phyloP scores from a whole-genome alignment of 2,329 filamentous ascomycete genomes.

The Pseudopithomyces maydicus region DNA sequence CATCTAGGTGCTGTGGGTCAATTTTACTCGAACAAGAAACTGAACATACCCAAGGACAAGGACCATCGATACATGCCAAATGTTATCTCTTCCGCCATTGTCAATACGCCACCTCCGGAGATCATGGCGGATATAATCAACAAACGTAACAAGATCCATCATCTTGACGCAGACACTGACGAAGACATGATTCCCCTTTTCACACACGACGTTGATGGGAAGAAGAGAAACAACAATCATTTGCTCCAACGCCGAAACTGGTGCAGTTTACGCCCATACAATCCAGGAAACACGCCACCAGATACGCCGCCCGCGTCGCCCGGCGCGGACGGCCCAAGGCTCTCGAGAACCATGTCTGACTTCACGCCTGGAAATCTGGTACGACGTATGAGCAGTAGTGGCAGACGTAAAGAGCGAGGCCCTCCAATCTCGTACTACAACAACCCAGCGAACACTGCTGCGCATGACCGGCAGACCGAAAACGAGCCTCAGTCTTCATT shows the following conservation, averaged over 20 bases:
- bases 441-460: conserved; percentile 40
- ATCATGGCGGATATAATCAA: conserved; percentile 90
- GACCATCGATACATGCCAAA: conserved; percentile 98
- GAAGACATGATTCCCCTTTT: conserved; percentile 98
- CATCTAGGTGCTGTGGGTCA: conserved; percentile 91
- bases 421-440: conserved; percentile 47
- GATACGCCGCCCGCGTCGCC: conserved; percentile 59
- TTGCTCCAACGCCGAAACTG: conserved; percentile 91
- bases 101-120: conserved; percentile 86
- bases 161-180: conserved; percentile 74
- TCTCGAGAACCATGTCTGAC: conserved; percentile 39
- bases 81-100: conserved; percentile 90
- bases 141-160: conserved; percentile 80
- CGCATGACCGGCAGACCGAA: conserved; percentile 32
- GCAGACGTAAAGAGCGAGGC: conserved; percentile 31
- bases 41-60: conserved; percentile 75
- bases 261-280: conserved; percentile 88
- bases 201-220: conserved; percentile 84
- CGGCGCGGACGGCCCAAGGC: conserved; percentile 22
- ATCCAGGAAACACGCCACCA: conserved; percentile 75
- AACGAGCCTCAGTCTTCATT: conserved; percentile 38
- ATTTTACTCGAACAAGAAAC: conserved; percentile 89
- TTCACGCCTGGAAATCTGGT: conserved; percentile 49
- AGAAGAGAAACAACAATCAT: conserved; percentile 86
- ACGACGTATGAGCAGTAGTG: conserved; percentile 44